Evolutionary conservation across 805 yeast genomes (phyloP).

Genomic region (Yamadazyma ubonensis): DNA sequence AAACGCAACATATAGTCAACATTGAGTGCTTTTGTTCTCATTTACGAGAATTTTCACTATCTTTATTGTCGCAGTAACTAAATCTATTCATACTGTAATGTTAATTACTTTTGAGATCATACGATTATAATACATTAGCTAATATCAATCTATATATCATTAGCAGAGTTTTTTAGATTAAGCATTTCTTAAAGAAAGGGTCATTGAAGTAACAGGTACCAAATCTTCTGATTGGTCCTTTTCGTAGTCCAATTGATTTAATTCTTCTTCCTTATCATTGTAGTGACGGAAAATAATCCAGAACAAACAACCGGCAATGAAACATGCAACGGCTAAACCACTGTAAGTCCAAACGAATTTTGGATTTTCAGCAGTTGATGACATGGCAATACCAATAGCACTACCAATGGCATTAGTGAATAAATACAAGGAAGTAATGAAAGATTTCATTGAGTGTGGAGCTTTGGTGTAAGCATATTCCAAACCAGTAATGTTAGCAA

Average conservation of each 20-base stretch:
- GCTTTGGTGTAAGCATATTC: constrained; percentile 86
- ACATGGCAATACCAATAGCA: constrained; percentile 70
- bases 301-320: constrained; percentile 59
- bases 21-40: not conserved
- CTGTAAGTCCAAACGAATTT: constrained; percentile 68
- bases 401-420: constrained; percentile 76
- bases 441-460: constrained; percentile 65
- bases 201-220: constrained; percentile 21
- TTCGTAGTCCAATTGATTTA: constrained; percentile 50
- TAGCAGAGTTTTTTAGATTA: constrained; percentile 5
- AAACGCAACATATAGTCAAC: too few relatives aligned
- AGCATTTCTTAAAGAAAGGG: constrained; percentile 19
- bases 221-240: constrained; percentile 17
- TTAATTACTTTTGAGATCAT: not conserved
- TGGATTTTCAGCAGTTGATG: constrained; percentile 67
- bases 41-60: too few relatives aligned
- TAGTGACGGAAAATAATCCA: constrained; percentile 57
- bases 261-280: constrained; percentile 56
- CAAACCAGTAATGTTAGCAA: constrained; percentile 77
- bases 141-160: not conserved
- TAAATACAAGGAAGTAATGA: constrained; percentile 63
- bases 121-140: not conserved
- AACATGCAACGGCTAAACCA: constrained; percentile 59
- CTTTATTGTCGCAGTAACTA: too few relatives aligned
- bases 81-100: not conserved